phyloP scores from a whole-genome alignment of 495 filamentous ascomycete species.

The Aspergillus incahuasiensis region DNA sequence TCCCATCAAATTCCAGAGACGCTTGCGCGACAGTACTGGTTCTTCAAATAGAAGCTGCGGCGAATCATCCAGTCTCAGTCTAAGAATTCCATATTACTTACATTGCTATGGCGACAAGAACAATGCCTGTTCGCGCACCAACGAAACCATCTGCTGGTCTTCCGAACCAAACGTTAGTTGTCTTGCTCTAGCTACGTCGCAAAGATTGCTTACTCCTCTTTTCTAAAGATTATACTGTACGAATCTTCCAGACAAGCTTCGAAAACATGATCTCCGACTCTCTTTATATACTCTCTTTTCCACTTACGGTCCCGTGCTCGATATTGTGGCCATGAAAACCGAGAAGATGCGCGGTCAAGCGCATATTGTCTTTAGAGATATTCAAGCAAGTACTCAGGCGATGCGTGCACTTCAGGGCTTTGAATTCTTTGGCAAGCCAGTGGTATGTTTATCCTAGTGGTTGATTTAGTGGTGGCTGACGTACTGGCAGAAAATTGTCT shows the following conservation, averaged over 20 bases:
- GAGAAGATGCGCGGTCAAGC: constrained; percentile 92
- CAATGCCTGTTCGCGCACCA: constrained; percentile 31
- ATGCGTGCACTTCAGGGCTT: constrained; percentile 83
- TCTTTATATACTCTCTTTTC: constrained; percentile 90
- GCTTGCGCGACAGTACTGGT: neutral
- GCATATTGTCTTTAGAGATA: constrained; percentile 84
- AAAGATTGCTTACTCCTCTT: constrained; percentile 25
- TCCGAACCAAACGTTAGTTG: constrained; percentile 70
- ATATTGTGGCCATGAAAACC: constrained; percentile 87
- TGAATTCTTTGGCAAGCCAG: constrained; percentile 78
- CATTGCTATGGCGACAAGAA: constrained; percentile 38
- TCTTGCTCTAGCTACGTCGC: neutral
- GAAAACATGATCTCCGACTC: constrained; percentile 75
- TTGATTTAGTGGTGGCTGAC: constrained; percentile 3
- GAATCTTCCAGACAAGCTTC: constrained; percentile 81
- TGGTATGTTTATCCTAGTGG: constrained; percentile 50
- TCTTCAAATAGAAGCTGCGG: neutral
- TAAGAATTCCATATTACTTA: neutral
- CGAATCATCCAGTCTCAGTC: neutral
- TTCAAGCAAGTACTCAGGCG: constrained; percentile 81
- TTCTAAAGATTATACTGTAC: constrained; percentile 74
- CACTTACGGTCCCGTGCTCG: constrained; percentile 88
- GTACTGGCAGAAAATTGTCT: constrained; percentile 68
- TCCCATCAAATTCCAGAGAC: neutral
- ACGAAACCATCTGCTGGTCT: constrained; percentile 34